Evolutionary conservation across 257 asterid genomes (phyloP), one percentile per base, ranked within the genome.

Genomic region (Craterostigma plantagineum): DNA sequence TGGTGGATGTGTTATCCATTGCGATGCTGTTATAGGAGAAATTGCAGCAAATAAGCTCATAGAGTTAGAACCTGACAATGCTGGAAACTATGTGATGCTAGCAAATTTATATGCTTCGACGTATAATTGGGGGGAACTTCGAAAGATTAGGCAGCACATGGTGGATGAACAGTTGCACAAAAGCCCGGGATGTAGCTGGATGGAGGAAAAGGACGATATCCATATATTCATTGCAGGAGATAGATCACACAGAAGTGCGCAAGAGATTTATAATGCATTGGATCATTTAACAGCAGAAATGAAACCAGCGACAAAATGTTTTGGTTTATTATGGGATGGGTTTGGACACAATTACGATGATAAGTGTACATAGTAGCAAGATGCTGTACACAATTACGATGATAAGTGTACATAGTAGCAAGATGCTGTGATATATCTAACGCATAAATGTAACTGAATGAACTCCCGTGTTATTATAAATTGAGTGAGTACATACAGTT

Each of bases 171-270:
- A 70, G 40, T 61, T 81, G 67, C 69, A 56, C 37, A 81, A 81
- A 62, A 58, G 18, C 49, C 91, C 92, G 2, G 96, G 94, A 54
- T 81, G 92, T 55, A 85, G 96, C 70, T 77, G 94, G 92, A 73
- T 81, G 15, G 91, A 77, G 63, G 94, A 65, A 59, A 71, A 46
- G 62, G 77, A 61, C 50, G 72, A 61, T 44, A 65, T 57, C 11
- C 94, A 81, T 35, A 62, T 60, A 13, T 86, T 86, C 53, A 64
- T 76, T 68, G 93, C 94, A 11, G 54, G 65, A 12, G 91, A 86
- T 54, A 60, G 36, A 59, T 67, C 94, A 49, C 84, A 79, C 58
- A 45, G 50, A 57, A 74, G 60, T 60, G 63, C 64, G 42, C 42
- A 52, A 3, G 93, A 72, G 50, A 77, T 85, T 40, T 85, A 75